Evolutionary conservation across 129 eudicot species (phyloP), one percentile per base, ranked within the genome.

Genomic region (Lactuca sativa): DNA sequence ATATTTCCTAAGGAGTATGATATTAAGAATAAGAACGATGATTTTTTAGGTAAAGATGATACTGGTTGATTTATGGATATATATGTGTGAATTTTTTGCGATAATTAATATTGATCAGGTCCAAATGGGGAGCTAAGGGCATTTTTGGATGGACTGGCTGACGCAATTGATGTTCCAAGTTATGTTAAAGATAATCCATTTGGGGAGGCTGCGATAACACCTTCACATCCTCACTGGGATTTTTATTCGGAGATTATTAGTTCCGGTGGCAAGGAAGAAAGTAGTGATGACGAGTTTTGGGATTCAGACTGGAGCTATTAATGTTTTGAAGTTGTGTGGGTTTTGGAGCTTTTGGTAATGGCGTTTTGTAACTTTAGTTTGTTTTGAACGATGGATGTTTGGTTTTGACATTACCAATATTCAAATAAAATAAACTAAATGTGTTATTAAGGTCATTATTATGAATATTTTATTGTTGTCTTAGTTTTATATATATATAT

Each of bases 91-190:
- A 25, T 31, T 25, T 25, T 25, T 25, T 25, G 30, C 30, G 30
- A 25, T 25, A 25, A 25, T 25, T 25, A 25, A 8, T 61, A 37
- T 3, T 72, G 7, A 30, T 18, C 25, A 86, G 90, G 88, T 62
- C 95, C 91, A 0, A 56, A 74, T 14, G 80, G 95, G 0, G 80
- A 74, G 67, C 15, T 90, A 37, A 74, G 81, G 1, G 25, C 2
- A 16, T 90, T 41, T 56, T 74, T 87, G 47, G 74, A 87, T 3
- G 95, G 90, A 9, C 74, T 90, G 40, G 91, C 36, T 0, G 82
- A 90, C 6, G 88, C 84, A 4, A 66, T 68, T 0, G 78, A 70
- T 53, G 95, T 85, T 61, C 89, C 83, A 4, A 69, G 67, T 44
- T 83, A 83, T 59, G 80, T 81, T 13, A 71, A 78, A 78, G 68